Percentiles rank a stretch among this genome's conserved stretches.
Evolutionary conservation across 805 yeast genomes (phyloP).

Genomic region (Cyberlindnera bimundalis): DNA sequence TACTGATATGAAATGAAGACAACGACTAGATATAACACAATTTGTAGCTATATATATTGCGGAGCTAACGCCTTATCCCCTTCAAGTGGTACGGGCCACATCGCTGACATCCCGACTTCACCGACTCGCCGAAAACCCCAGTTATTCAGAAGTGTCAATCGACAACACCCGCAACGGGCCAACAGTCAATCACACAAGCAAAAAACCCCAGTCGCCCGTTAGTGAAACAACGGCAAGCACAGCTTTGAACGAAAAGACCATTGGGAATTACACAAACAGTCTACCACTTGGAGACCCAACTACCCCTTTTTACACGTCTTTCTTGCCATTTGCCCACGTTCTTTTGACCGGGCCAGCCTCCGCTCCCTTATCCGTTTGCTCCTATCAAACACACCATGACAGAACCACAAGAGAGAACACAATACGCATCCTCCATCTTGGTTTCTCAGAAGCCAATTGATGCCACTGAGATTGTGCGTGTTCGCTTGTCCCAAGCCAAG

Average conservation of each 20-base stretch:
- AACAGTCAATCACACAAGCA: too few relatives aligned
- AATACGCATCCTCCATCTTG: conserved; percentile 39
- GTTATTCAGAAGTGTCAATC: background rate
- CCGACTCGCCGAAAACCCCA: conserved; percentile 3
- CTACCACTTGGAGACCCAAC: too few relatives aligned
- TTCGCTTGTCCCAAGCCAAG: conserved; percentile 54
- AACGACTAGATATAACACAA: conserved; percentile 4
- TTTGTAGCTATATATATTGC: too few relatives aligned
- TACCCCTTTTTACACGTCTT: too few relatives aligned
- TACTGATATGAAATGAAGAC: conserved; percentile 9
- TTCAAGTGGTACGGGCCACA: conserved; percentile 1
- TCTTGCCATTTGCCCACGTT: too few relatives aligned
- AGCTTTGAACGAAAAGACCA: too few relatives aligned
- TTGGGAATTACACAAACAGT: too few relatives aligned
- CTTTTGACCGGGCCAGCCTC: too few relatives aligned
- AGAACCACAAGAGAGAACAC: conserved; percentile 27
- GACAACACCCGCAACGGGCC: background rate
- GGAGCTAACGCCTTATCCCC: too few relatives aligned
- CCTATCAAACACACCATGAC: conserved; percentile 6
- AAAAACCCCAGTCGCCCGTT: too few relatives aligned
- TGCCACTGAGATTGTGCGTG: conserved; percentile 56
- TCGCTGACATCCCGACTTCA: background rate
- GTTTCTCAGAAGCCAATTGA: conserved; percentile 50
- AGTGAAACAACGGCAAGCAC: too few relatives aligned
- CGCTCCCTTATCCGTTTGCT: too few relatives aligned